Conservation (phyloP, 768 basidiomycete genomes). For the Phylloporus sp. region DNA sequence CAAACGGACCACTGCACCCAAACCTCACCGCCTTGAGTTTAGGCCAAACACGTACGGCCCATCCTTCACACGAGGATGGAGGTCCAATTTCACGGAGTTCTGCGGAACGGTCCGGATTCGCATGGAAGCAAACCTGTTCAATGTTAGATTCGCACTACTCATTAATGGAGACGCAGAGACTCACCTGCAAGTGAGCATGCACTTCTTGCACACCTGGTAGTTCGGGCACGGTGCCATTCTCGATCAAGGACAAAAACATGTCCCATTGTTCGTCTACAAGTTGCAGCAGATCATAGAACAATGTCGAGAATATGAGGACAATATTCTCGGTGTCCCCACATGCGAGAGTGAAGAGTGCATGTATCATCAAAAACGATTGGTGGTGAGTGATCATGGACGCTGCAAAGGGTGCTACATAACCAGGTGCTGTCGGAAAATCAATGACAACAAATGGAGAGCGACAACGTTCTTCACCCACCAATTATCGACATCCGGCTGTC, state of each 20-base stretch:
- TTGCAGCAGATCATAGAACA: not conserved
- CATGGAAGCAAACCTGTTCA: not conserved
- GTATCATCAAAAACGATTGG: slow-evolving; percentile 3
- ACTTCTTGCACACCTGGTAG: slow-evolving; percentile 4
- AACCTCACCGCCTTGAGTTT: not conserved
- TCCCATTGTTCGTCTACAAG: slow-evolving; percentile 5
- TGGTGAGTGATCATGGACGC: slow-evolving; percentile 1
- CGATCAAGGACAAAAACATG: slow-evolving; percentile 1
- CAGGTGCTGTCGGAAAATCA: not conserved
- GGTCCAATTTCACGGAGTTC: slow-evolving; percentile 3
- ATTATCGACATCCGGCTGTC: not conserved
- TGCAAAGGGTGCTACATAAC: not conserved
- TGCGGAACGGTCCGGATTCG: not conserved
- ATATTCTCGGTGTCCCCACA: not conserved
- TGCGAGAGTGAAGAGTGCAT: not conserved
- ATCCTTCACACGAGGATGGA: not conserved
- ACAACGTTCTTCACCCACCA: not conserved
- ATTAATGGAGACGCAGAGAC: not conserved
- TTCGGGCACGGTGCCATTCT: slow-evolving; percentile 6
- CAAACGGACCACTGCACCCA: slow-evolving; percentile 5
- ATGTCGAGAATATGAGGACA: not conserved
- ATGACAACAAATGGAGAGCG: not conserved
- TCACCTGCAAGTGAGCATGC: slow-evolving; percentile 3
- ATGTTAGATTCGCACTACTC: not conserved
- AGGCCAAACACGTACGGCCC: slow-evolving; percentile 9